These are phyloP conservation scores for Usnea hakonensis DNA, from an alignment of 495 filamentous ascomycete genomes.

Conservation along the genomic window DNA sequence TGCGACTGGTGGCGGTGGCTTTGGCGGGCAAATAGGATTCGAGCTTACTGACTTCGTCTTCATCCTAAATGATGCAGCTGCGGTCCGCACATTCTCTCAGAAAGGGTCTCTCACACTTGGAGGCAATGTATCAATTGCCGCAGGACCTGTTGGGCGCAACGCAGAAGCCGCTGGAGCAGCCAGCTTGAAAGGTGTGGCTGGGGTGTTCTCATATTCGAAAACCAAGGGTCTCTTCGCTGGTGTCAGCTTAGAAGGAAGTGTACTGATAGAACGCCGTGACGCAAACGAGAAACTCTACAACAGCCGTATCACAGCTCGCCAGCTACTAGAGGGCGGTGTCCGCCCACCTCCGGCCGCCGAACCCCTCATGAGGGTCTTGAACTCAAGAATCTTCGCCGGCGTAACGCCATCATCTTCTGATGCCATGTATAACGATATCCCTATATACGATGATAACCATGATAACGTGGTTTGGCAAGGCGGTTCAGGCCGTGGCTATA, in stretches of 20 bases:
- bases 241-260: constrained; percentile 86
- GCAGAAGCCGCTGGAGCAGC: constrained; percentile 94
- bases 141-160: constrained; percentile 87
- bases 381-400: constrained; percentile 74
- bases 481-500: constrained; percentile 62
- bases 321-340: constrained; percentile 71
- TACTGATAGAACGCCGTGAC: constrained; percentile 85
- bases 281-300: constrained; percentile 96
- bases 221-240: constrained; percentile 96
- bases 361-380: constrained; percentile 75
- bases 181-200: constrained; percentile 79
- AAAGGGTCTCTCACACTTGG: constrained; percentile 83
- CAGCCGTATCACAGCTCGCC: constrained; percentile 65
- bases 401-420: constrained; percentile 45
- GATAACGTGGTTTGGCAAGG: constrained; percentile 95
- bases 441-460: constrained; percentile 79
- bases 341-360: constrained; percentile 74
- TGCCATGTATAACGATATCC: constrained; percentile 89
- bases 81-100: constrained; percentile 92
- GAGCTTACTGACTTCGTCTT: constrained; percentile 98
- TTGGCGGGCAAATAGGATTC: constrained; percentile 95
- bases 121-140: constrained; percentile 93
- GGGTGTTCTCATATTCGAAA: constrained; percentile 92
- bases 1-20: constrained; percentile 80
- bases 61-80: constrained; percentile 87